Percentiles rank a stretch among this genome's conserved stretches.
Conservation (phyloP, 2,329 filamentous ascomycete genomes). For the Paecilomyces sp. region DNA sequence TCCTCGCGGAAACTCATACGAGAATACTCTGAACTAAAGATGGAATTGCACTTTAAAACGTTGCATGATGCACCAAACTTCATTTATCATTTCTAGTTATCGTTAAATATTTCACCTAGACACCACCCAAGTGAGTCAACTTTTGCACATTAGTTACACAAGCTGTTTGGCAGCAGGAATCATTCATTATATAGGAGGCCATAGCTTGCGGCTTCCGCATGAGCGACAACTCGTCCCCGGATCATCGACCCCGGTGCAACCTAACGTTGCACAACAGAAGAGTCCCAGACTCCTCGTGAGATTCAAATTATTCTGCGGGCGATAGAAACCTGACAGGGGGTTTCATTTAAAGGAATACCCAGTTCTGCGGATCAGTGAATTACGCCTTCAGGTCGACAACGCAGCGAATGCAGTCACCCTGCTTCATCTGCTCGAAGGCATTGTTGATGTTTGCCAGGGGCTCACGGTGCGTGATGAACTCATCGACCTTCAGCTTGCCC, state of each 20-base stretch:
- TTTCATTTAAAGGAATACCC: not conserved
- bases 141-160: not conserved
- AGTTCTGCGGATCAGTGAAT: not conserved
- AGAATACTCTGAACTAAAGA: not conserved
- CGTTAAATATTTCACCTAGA: not conserved
- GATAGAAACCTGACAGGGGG: not conserved
- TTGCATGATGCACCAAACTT: not conserved
- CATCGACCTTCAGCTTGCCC: slow-evolving; percentile 91
- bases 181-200: not conserved
- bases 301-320: not conserved
- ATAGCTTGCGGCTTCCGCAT: not conserved
- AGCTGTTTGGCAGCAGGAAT: not conserved
- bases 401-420: slow-evolving; percentile 92
- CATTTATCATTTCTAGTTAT: not conserved
- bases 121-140: not conserved
- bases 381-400: slow-evolving; percentile 62
- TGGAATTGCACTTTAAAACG: not conserved
- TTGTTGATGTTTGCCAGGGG: slow-evolving; percentile 74
- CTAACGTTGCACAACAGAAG: not conserved
- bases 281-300: not conserved
- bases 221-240: not conserved
- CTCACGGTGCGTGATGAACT: slow-evolving; percentile 98
- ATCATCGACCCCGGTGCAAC: not conserved
- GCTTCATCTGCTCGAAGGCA: slow-evolving; percentile 91
- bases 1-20: not conserved